Conservation (phyloP, 2,329 filamentous ascomycete genomes). For the Helotiales sp. region DNA sequence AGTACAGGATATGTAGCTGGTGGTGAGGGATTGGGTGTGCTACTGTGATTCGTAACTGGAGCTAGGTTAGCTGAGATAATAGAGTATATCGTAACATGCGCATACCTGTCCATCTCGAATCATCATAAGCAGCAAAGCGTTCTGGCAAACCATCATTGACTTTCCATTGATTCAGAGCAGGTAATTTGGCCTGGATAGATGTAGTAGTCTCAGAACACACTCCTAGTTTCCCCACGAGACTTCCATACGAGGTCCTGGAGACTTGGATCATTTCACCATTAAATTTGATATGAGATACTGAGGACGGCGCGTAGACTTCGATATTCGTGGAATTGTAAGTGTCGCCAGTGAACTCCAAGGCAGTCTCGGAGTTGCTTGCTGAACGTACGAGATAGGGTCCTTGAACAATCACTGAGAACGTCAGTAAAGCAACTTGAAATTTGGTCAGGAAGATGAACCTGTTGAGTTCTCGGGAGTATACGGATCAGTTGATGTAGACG, state of each 20-base stretch:
- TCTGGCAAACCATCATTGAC: constrained; percentile 46
- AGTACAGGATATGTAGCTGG: constrained; percentile 46
- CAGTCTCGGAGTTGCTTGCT: constrained; percentile 38
- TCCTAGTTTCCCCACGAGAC: constrained; percentile 38
- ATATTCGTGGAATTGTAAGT: constrained; percentile 42
- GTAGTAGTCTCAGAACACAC: constrained; percentile 23
- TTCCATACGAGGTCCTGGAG: constrained; percentile 42
- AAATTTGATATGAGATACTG: constrained; percentile 48
- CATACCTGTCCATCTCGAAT: constrained; percentile 40
- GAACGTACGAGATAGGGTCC: constrained; percentile 54
- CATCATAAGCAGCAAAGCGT: constrained; percentile 40
- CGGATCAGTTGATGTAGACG: constrained; percentile 46
- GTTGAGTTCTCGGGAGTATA: constrained; percentile 28
- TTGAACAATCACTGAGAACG: constrained; percentile 47
- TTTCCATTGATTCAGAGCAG: constrained; percentile 34
- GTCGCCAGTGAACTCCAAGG: constrained; percentile 47
- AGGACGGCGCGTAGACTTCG: constrained; percentile 48
- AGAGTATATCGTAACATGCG: neutral
- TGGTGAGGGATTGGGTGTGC: constrained; percentile 41
- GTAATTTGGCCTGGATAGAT: constrained; percentile 19
- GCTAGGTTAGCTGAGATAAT: constrained; percentile 18
- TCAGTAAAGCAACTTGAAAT: neutral
- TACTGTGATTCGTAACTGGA: constrained; percentile 41
- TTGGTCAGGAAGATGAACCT: constrained; percentile 1
- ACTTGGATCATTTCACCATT: constrained; percentile 44